A percentile compares a stretch with the other conserved stretches of the same genome.
Conservation (phyloP, 208 protist genomes). For the Zelonia costaricensis region DNA sequence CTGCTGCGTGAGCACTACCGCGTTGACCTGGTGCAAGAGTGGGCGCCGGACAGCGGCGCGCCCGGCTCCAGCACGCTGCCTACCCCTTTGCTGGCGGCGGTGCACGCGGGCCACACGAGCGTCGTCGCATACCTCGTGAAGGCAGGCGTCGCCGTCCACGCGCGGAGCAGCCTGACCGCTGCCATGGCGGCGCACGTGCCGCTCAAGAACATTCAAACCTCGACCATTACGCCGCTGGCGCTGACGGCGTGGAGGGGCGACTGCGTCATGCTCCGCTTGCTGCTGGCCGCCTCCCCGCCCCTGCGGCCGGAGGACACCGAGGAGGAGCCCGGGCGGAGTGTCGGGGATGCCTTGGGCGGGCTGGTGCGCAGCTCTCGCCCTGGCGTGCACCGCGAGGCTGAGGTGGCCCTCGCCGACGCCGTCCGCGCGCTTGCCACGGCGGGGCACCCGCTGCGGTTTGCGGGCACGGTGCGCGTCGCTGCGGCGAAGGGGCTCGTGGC, state of each 20-base stretch:
- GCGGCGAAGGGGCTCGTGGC: slow-evolving; percentile 37
- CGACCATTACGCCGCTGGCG: slow-evolving; percentile 52
- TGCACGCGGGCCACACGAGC: slow-evolving; percentile 33
- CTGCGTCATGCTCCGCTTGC: slow-evolving; percentile 36
- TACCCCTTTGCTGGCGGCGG: slow-evolving; percentile 38
- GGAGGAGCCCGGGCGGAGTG: slow-evolving; percentile 21
- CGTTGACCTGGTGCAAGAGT: slow-evolving; percentile 27
- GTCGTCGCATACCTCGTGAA: slow-evolving; percentile 52
- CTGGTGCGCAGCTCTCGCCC: slow-evolving; percentile 33
- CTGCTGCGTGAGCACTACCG: slow-evolving; percentile 43
- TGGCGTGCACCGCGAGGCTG: slow-evolving; percentile 19
- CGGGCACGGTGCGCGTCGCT: slow-evolving; percentile 43
- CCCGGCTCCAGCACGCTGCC: background rate
- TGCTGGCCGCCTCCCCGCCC: slow-evolving; percentile 40
- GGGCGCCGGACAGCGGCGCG: background rate
- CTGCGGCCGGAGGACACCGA: slow-evolving; percentile 23
- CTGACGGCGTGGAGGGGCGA: slow-evolving; percentile 60
- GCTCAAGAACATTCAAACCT: slow-evolving; percentile 30
- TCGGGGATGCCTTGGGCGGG: slow-evolving; percentile 54
- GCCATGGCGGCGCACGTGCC: slow-evolving; percentile 21
- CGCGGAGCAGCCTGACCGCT: slow-evolving; percentile 10
- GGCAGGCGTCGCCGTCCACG: slow-evolving; percentile 38
- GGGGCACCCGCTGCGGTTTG: slow-evolving; percentile 57
- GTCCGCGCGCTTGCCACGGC: slow-evolving; percentile 50
- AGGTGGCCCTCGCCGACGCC: slow-evolving; percentile 35